phyloP scores from a whole-genome alignment of 2,329 filamentous ascomycete species.

The Neofusicoccum ribis region DNA sequence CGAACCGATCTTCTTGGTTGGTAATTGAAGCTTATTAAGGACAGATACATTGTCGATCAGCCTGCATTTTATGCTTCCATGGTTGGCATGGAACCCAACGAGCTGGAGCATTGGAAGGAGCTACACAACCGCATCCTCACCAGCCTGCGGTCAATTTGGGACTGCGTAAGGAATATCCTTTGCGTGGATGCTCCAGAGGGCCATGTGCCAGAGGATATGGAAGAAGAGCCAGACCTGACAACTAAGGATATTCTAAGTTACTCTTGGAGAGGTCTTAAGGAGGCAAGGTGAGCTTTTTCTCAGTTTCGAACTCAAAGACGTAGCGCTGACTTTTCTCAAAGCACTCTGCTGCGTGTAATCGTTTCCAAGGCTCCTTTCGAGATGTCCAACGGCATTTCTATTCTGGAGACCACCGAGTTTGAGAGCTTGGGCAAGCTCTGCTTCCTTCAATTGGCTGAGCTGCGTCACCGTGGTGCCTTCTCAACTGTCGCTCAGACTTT shows the following conservation, averaged over 20 bases:
- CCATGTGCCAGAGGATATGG: conserved; percentile 74
- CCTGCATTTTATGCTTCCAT: conserved; percentile 32
- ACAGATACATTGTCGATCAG: conserved; percentile 47
- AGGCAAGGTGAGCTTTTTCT: conserved; percentile 68
- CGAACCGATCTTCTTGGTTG: too few species aligned
- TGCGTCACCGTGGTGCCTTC: conserved; percentile 90
- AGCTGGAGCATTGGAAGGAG: conserved; percentile 30
- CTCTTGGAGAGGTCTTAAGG: conserved; percentile 92
- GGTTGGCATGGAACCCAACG: conserved; percentile 6
- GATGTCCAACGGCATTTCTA: conserved; percentile 20
- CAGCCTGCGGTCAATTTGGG: conserved; percentile 72
- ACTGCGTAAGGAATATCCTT: conserved; percentile 70
- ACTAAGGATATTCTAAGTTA: conserved; percentile 92
- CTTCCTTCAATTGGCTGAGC: conserved; percentile 76
- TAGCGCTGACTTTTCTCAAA: conserved; percentile 36
- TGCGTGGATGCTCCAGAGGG: conserved; percentile 96
- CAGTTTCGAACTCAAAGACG: background rate
- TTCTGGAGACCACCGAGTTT: conserved; percentile 53
- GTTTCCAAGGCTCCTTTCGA: conserved; percentile 40
- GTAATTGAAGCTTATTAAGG: too few species aligned
- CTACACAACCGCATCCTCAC: conserved; percentile 59
- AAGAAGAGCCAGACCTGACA: conserved; percentile 68
- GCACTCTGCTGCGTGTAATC: conserved; percentile 64
- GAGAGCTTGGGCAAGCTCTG: conserved; percentile 69
- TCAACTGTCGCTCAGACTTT: conserved; percentile 91